These are phyloP conservation scores for Hapsidospora chrysogenum DNA, from an alignment of 495 filamentous ascomycete genomes.

Conservation along the genomic window DNA sequence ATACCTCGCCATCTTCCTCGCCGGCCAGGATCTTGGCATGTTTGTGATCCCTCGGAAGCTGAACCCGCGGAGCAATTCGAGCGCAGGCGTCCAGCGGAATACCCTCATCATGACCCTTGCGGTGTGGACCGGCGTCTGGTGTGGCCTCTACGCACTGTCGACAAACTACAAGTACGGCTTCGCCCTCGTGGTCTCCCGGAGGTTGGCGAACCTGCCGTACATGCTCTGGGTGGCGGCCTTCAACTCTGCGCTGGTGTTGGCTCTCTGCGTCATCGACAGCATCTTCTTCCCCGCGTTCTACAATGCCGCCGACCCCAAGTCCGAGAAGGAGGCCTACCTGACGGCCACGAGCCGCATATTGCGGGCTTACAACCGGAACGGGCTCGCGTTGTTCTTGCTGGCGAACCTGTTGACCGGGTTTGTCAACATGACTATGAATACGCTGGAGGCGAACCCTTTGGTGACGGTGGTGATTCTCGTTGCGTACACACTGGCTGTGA, in stretches of 20 bases:
- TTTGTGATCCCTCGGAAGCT: conserved; percentile 51
- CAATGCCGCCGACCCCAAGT: conserved; percentile 27
- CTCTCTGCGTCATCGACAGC: conserved; percentile 62
- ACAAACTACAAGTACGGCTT: conserved; percentile 53
- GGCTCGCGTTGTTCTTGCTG: conserved; percentile 68
- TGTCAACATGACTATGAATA: conserved; percentile 74
- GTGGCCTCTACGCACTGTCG: conserved; percentile 42
- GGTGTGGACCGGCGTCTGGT: conserved; percentile 48
- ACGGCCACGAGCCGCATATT: conserved; percentile 62
- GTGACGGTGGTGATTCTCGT: conserved; percentile 58
- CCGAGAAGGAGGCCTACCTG: conserved; percentile 41
- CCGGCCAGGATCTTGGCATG: conserved; percentile 69
- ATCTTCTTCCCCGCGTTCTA: conserved; percentile 59
- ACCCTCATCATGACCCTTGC: conserved; percentile 42
- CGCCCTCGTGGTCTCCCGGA: conserved; percentile 61
- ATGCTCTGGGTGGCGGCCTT: conserved; percentile 80
- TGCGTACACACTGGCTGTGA: conserved; percentile 50
- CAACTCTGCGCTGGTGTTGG: conserved; percentile 62
- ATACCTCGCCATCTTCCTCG: conserved; percentile 88
- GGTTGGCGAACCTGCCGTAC: conserved; percentile 88
- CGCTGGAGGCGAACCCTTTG: conserved; percentile 45
- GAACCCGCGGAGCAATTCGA: conserved; percentile 16
- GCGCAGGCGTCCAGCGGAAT: conserved; percentile 21
- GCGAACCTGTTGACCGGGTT: conserved; percentile 81
- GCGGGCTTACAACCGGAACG: conserved; percentile 74